These are phyloP conservation scores for Penicillium sp. DNA, from an alignment of 2,329 filamentous ascomycete genomes.

Conservation along the genomic window DNA sequence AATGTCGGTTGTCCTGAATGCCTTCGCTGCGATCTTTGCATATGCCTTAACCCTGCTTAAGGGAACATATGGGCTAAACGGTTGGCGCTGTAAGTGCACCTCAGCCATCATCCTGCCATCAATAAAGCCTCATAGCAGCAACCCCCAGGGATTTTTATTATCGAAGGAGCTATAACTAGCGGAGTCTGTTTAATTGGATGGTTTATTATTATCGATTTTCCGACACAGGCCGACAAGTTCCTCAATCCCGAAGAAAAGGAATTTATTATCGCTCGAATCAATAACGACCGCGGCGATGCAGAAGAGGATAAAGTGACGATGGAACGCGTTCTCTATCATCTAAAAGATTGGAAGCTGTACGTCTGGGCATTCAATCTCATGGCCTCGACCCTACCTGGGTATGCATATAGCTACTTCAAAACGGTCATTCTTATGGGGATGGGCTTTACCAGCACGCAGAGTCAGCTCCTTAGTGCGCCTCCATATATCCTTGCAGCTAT, in stretches of 20 bases:
- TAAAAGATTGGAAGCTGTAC: constrained; percentile 43
- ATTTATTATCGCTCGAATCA: constrained; percentile 41
- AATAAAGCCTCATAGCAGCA: no score
- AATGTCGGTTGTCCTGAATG: constrained; percentile 25
- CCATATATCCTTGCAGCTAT: constrained; percentile 43
- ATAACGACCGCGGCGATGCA: constrained; percentile 42
- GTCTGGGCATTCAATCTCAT: constrained; percentile 41
- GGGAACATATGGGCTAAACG: constrained; percentile 34
- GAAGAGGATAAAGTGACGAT: constrained; percentile 31
- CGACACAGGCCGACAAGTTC: constrained; percentile 32
- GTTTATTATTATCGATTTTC: constrained; percentile 49
- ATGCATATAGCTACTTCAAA: constrained; percentile 43
- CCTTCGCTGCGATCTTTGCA: constrained; percentile 42
- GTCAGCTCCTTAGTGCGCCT: constrained; percentile 38
- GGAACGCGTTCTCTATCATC: constrained; percentile 28
- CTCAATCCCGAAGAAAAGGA: constrained; percentile 27
- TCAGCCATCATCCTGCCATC: no score
- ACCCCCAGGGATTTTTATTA: constrained; percentile 9
- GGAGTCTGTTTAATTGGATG: constrained; percentile 34
- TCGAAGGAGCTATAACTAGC: constrained; percentile 36
- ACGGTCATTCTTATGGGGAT: constrained; percentile 45
- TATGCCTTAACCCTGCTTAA: constrained; percentile 39
- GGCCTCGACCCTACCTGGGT: constrained; percentile 35
- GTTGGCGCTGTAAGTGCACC: constrained; percentile 36
- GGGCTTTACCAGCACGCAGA: constrained; percentile 38